These are phyloP conservation scores for Mycena polygramma DNA, from an alignment of 768 basidiomycete species.

Conservation along the genomic window DNA sequence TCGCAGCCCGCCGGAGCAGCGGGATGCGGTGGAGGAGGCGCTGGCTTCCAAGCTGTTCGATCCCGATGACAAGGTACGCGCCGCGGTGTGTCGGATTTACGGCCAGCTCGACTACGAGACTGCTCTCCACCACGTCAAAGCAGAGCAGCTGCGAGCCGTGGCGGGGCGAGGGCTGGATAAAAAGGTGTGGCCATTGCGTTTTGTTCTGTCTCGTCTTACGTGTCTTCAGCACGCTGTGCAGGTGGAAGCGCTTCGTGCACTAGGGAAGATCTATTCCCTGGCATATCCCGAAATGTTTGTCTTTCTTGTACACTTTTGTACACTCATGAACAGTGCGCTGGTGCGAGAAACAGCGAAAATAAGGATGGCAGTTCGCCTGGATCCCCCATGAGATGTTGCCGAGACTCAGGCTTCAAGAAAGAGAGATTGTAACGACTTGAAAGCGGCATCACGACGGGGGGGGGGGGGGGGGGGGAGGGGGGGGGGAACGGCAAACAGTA, in stretches of 20 bases:
- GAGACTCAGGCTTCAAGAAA: too few relatives aligned
- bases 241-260: slow-evolving; percentile 78
- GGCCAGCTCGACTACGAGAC: slow-evolving; percentile 92
- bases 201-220: slow-evolving; percentile 6
- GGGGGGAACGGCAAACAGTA: slow-evolving; percentile 7
- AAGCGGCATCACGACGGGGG: too few relatives aligned
- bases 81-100: slow-evolving; percentile 86
- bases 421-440: too few relatives aligned
- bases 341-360: slow-evolving; percentile 72
- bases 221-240: slow-evolving; percentile 67
- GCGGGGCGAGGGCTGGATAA: slow-evolving; percentile 86
- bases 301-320: slow-evolving; percentile 1
- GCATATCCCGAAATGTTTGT: slow-evolving; percentile 93
- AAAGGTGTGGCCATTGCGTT: slow-evolving; percentile 66
- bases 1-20: slow-evolving; percentile 73
- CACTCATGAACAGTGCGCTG: slow-evolving; percentile 13
- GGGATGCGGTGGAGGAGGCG: slow-evolving; percentile 78
- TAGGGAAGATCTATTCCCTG: slow-evolving; percentile 83
- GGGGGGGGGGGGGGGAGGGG: too few relatives aligned
- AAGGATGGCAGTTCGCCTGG: slow-evolving; percentile 92
- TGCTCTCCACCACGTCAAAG: slow-evolving; percentile 83
- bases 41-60: slow-evolving; percentile 79
- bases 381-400: slow-evolving; percentile 87
- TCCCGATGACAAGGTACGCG: slow-evolving; percentile 92
- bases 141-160: slow-evolving; percentile 70